Percentiles rank a stretch among this genome's conserved stretches.
These are phyloP conservation scores for Sclerotinia sclerotiorum DNA, from an alignment of 2,329 filamentous ascomycete species.

Conservation along the genomic window DNA sequence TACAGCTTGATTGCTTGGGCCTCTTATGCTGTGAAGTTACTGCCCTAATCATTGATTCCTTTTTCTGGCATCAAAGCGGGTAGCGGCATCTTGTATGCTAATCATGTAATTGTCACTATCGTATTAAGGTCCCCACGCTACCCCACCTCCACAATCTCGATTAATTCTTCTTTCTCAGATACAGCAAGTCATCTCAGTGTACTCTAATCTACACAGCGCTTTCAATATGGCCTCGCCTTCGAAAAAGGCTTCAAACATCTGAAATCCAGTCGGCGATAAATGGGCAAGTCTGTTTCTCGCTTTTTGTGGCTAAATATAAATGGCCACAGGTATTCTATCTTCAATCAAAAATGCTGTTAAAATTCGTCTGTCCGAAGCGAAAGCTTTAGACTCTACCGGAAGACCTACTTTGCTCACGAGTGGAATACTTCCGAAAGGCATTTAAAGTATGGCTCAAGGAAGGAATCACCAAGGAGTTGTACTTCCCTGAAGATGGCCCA, in stretches of 20 bases:
- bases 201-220: not conserved
- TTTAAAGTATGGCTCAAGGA: conserved; percentile 18
- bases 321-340: not conserved
- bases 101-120: not conserved
- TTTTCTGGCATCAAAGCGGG: too few relatives aligned
- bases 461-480: not conserved
- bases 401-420: conserved; percentile 16
- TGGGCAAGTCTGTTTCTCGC: not conserved
- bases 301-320: not conserved
- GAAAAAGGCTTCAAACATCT: not conserved
- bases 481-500: not conserved
- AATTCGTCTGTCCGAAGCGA: conserved; percentile 11
- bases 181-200: not conserved
- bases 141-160: not conserved
- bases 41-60: too few relatives aligned
- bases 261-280: not conserved
- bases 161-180: not conserved
- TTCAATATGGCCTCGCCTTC: not conserved
- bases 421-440: conserved; percentile 18
- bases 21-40: too few relatives aligned
- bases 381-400: conserved; percentile 15
- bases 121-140: not conserved
- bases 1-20: too few relatives aligned
- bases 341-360: not conserved
- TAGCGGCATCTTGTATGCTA: too few relatives aligned